These are phyloP conservation scores for Lipomyces yarrowii DNA, from an alignment of 1,139 yeast species.

Conservation along the genomic window DNA sequence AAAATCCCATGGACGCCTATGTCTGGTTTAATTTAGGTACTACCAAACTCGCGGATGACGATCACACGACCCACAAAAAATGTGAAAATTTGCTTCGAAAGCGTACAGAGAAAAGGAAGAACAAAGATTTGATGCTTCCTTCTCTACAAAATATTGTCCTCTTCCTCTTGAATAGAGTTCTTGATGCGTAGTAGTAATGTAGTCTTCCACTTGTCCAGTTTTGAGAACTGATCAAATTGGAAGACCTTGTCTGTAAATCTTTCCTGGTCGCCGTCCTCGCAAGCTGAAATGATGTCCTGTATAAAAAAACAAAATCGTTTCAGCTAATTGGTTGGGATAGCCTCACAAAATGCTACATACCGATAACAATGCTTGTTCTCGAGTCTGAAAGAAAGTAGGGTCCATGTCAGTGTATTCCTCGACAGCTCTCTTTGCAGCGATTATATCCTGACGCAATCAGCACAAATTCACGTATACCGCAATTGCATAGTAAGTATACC, in stretches of 20 bases:
- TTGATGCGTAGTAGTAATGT: slow-evolving; percentile 80
- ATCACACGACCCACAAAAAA: background rate
- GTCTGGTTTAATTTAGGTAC: background rate
- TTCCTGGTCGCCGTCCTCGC: slow-evolving; percentile 79
- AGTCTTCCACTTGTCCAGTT: slow-evolving; percentile 93
- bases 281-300: slow-evolving; percentile 68
- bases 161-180: slow-evolving; percentile 69
- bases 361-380: slow-evolving; percentile 65
- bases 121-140: background rate
- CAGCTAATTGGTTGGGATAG: background rate
- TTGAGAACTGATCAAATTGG: slow-evolving; percentile 85
- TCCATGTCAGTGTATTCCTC: slow-evolving; percentile 71
- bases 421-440: slow-evolving; percentile 78
- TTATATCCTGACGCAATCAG: slow-evolving; percentile 54
- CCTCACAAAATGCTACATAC: slow-evolving; percentile 12
- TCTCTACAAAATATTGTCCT: slow-evolving; percentile 38
- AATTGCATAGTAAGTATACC: slow-evolving; percentile 13
- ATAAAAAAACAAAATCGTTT: slow-evolving; percentile 34
- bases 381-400: slow-evolving; percentile 72
- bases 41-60: background rate
- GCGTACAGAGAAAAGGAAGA: background rate
- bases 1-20: background rate
- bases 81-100: background rate
- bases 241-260: slow-evolving; percentile 71
- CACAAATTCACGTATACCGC: background rate